Evolutionary conservation across 225 moss, liverwort and hornwort genomes (phyloP).

Genomic region (Bryum argenteum): DNA sequence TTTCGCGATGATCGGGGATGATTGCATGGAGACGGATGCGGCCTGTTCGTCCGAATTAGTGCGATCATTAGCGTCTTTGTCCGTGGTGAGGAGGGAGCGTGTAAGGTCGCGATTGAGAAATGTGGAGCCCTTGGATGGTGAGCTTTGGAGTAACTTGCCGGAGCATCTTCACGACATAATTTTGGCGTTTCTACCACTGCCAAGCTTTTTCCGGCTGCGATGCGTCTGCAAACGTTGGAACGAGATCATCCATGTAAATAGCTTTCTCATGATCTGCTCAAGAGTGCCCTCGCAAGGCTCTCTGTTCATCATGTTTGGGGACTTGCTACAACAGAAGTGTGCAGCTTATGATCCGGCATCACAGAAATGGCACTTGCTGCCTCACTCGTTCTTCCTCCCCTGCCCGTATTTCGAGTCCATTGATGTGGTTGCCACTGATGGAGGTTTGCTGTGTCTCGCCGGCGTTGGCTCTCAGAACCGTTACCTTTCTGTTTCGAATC

Average conservation of each 20-base stretch:
- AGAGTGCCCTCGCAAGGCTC: slow-evolving; percentile 68
- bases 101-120: slow-evolving; percentile 31
- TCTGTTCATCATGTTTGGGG: slow-evolving; percentile 81
- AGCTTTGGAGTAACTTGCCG: slow-evolving; percentile 71
- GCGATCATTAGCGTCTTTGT: slow-evolving; percentile 52
- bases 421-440: slow-evolving; percentile 68
- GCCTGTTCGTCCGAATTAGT: slow-evolving; percentile 36
- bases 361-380: slow-evolving; percentile 80
- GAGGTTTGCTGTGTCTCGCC: slow-evolving; percentile 77
- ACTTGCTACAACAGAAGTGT: slow-evolving; percentile 68
- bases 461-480: slow-evolving; percentile 53
- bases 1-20: slow-evolving; percentile 44
- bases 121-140: slow-evolving; percentile 52
- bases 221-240: slow-evolving; percentile 84
- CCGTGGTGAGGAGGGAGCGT: slow-evolving; percentile 36
- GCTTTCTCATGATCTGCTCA: slow-evolving; percentile 59
- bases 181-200: slow-evolving; percentile 75
- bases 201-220: slow-evolving; percentile 72
- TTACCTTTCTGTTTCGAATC: slow-evolving; percentile 69
- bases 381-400: slow-evolving; percentile 64
- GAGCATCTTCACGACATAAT: slow-evolving; percentile 82
- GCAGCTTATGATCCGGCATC: slow-evolving; percentile 73
- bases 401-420: slow-evolving; percentile 59
- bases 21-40: slow-evolving; percentile 43
- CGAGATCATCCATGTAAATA: slow-evolving; percentile 49